A percentile compares a stretch with the other conserved stretches of the same genome.
Evolutionary conservation across 257 asterid genomes (phyloP).

Genomic region (Rubia yunnanensis): DNA sequence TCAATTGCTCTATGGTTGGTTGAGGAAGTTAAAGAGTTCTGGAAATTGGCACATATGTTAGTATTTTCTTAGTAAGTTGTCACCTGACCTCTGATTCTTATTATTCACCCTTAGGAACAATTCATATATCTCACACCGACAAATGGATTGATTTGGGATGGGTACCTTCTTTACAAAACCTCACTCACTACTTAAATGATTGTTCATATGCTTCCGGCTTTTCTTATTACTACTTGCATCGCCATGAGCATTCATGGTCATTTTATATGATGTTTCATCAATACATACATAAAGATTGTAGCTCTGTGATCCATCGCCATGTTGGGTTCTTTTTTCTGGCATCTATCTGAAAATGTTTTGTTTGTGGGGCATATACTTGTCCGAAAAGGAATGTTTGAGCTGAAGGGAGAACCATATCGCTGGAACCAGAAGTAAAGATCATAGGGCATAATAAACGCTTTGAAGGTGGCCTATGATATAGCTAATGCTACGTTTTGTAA

Average conservation of each 20-base stretch:
- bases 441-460: not conserved
- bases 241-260: not conserved
- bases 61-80: not conserved
- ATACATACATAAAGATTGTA: not conserved
- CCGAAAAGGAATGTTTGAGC: not conserved
- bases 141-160: not conserved
- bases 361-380: not conserved
- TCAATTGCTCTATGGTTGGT: not conserved
- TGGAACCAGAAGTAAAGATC: constrained; percentile 4
- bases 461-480: not conserved
- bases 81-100: not conserved
- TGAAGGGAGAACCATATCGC: not conserved
- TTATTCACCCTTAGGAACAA: not conserved
- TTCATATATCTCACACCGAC: not conserved
- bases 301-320: not conserved
- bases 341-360: not conserved
- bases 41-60: not conserved
- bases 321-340: not conserved
- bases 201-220: not conserved
- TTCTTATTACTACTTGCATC: not conserved
- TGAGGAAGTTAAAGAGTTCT: not conserved
- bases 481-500: not conserved
- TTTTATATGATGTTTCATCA: not conserved
- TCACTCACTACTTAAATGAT: not conserved
- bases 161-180: not conserved